Conservation (phyloP, 148 eudicot genomes). For the Chenopodium suecicum region DNA sequence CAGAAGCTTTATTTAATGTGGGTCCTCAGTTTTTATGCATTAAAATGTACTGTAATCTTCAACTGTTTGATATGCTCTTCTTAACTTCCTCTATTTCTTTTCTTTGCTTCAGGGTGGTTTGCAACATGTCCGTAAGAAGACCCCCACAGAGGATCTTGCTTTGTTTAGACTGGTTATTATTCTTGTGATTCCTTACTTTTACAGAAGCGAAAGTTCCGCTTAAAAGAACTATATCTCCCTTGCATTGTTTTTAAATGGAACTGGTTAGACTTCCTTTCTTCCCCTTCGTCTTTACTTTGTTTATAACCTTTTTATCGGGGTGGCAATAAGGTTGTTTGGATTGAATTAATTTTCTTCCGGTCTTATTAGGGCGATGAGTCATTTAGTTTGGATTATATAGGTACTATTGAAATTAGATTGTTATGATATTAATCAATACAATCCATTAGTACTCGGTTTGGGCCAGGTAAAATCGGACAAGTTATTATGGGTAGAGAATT, state of each 20-base stretch:
- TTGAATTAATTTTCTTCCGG: no score
- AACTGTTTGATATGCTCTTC: not conserved
- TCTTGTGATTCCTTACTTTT: slow-evolving; percentile 22
- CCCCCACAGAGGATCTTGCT: not conserved
- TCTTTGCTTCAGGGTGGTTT: not conserved
- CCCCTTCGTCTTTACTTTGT: not conserved
- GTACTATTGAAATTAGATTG: no score
- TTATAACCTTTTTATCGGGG: not conserved
- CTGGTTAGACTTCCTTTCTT: not conserved
- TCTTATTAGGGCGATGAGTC: no score
- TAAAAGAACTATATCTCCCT: not conserved
- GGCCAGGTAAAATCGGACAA: no score
- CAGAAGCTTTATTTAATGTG: not conserved
- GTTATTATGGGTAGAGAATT: no score
- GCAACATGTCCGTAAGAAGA: not conserved
- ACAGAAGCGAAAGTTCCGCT: slow-evolving; percentile 8
- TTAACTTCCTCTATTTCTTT: not conserved
- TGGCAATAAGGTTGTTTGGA: not conserved
- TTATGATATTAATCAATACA: no score
- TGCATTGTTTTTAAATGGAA: not conserved
- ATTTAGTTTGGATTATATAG: not conserved
- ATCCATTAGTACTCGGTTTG: no score
- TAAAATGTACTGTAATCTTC: not conserved
- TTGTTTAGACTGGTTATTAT: not conserved
- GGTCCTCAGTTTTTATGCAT: slow-evolving; percentile 2